These are phyloP conservation scores for Phytophthora citricola DNA, from an alignment of 352 stramenopile species.

Conservation along the genomic window DNA sequence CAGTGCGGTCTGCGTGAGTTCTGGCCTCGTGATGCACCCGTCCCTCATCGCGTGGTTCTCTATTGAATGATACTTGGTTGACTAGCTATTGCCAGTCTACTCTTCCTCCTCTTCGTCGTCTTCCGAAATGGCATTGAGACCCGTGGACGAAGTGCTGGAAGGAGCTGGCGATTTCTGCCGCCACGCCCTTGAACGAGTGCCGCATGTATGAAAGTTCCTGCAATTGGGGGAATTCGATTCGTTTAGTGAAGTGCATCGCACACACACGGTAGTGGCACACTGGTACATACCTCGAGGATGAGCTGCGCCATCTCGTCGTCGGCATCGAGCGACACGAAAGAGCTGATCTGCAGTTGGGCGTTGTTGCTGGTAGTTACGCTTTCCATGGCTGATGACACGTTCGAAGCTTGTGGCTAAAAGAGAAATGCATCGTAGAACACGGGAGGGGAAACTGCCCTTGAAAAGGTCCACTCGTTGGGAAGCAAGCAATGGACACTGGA, in stretches of 20 bases:
- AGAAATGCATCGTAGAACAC: constrained; percentile 22
- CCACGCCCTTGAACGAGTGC: constrained; percentile 70
- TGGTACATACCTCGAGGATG: constrained; percentile 71
- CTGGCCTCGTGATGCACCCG: constrained; percentile 20
- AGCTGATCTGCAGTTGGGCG: constrained; percentile 75
- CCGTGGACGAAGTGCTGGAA: constrained; percentile 58
- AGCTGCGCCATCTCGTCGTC: constrained; percentile 82
- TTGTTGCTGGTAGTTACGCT: constrained; percentile 39
- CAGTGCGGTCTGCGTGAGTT: constrained; percentile 17
- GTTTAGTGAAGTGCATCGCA: constrained; percentile 3
- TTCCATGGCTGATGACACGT: constrained; percentile 43
- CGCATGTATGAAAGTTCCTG: constrained; percentile 77
- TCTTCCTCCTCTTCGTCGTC: constrained; percentile 69
- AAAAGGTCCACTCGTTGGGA: constrained; percentile 33
- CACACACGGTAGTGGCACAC: not conserved
- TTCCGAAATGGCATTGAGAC: constrained; percentile 78
- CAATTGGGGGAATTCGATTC: not conserved
- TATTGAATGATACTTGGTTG: constrained; percentile 14
- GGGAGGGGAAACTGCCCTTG: constrained; percentile 25
- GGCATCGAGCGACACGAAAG: constrained; percentile 75
- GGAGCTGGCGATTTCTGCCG: constrained; percentile 73
- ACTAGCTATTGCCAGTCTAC: constrained; percentile 11
- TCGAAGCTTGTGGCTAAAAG: constrained; percentile 19
- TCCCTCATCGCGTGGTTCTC: constrained; percentile 18
- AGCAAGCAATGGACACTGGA: constrained; percentile 17